Evolutionary conservation across 192 early-diverging fungal species (phyloP).

Genomic region (Glomus cerebriforme): DNA sequence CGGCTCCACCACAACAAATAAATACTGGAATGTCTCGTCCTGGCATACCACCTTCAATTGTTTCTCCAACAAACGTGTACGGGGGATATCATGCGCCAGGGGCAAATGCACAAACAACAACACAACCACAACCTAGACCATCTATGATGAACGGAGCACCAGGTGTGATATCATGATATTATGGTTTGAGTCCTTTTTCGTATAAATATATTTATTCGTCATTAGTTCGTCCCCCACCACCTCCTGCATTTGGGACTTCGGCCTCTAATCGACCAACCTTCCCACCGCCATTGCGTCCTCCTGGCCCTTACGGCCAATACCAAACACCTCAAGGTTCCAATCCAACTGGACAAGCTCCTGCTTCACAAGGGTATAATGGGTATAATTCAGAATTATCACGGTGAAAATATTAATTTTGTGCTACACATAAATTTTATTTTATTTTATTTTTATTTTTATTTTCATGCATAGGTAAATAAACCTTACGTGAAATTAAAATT

Average conservation of each 20-base stretch:
- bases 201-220: too few species aligned
- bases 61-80: conserved; percentile 11
- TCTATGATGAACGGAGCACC: not conserved
- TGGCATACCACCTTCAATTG: not conserved
- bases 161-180: not conserved
- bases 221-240: not conserved
- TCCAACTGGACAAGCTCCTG: not conserved
- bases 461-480: not conserved
- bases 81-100: conserved; percentile 2
- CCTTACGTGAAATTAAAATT: not conserved
- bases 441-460: not conserved
- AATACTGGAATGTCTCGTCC: conserved; percentile 1
- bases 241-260: not conserved
- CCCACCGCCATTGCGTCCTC: not conserved
- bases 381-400: not conserved
- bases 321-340: not conserved
- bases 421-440: too few species aligned
- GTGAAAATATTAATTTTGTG: not conserved
- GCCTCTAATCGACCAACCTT: not conserved
- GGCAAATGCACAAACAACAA: not conserved
- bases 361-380: not conserved
- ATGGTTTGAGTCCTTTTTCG: too few species aligned
- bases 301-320: not conserved
- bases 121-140: conserved; percentile 10
- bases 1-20: not conserved